These are phyloP conservation scores for Tranzscheliella williamsii DNA, from an alignment of 1,284 basidiomycete genomes.

Conservation along the genomic window DNA sequence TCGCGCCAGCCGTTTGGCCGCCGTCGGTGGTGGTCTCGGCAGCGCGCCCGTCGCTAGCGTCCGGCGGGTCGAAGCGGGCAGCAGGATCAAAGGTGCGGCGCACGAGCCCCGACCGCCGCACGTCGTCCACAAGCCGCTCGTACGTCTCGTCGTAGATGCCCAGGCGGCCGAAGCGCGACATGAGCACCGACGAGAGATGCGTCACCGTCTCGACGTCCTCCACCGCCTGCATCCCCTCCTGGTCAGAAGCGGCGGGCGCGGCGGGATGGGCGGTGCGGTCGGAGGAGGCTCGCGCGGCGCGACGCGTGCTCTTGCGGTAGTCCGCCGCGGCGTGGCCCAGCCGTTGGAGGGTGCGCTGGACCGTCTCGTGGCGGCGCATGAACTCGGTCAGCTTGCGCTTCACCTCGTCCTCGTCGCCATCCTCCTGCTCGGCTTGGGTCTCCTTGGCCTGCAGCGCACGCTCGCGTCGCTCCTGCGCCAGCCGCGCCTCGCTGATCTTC, in stretches of 20 bases:
- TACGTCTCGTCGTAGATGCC: constrained; percentile 58
- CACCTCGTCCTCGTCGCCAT: constrained; percentile 67
- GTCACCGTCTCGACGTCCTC: constrained; percentile 47
- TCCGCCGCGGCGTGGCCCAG: constrained; percentile 67
- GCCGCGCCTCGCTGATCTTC: constrained; percentile 80
- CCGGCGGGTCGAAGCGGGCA: constrained; percentile 8
- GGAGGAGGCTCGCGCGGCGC: constrained; percentile 66
- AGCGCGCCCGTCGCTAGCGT: not conserved
- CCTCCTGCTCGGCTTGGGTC: constrained; percentile 74
- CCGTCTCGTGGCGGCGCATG: constrained; percentile 85
- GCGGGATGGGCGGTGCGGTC: not conserved
- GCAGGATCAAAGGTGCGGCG: constrained; percentile 56
- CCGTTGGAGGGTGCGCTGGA: constrained; percentile 84
- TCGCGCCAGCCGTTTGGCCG: not conserved
- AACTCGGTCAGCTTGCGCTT: constrained; percentile 64
- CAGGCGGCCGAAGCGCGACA: constrained; percentile 50
- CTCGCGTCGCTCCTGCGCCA: constrained; percentile 67
- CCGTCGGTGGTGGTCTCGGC: not conserved
- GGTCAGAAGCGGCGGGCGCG: not conserved
- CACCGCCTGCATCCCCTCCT: constrained; percentile 4
- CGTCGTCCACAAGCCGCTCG: constrained; percentile 45
- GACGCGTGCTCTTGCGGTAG: too few relatives aligned
- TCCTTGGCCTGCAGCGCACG: constrained; percentile 58
- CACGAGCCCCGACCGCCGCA: constrained; percentile 48
- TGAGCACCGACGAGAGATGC: constrained; percentile 48